A percentile compares a stretch with the other conserved stretches of the same genome.
These are phyloP conservation scores for Tuber borchii DNA, from an alignment of 495 filamentous ascomycete species.

Conservation along the genomic window DNA sequence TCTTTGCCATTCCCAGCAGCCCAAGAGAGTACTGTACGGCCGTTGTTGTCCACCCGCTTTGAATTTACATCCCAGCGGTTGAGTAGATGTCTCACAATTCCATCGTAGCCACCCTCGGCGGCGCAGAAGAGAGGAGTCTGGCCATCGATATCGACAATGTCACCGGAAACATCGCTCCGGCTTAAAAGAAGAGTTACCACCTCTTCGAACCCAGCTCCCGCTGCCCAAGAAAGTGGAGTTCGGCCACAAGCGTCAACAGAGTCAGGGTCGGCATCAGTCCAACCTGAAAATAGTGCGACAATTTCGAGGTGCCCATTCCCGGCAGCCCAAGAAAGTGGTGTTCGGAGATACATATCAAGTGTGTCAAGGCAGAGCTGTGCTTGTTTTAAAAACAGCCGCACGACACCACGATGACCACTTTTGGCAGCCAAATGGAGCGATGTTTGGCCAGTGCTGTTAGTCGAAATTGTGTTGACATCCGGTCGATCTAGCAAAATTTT, in stretches of 20 bases:
- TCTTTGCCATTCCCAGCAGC: slow-evolving; percentile 27
- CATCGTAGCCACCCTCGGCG: slow-evolving; percentile 22
- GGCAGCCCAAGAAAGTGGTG: slow-evolving; percentile 29
- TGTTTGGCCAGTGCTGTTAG: slow-evolving; percentile 5
- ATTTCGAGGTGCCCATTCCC: slow-evolving; percentile 20
- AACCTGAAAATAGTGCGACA: slow-evolving; percentile 28
- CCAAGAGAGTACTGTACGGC: slow-evolving; percentile 23
- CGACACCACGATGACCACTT: slow-evolving; percentile 25
- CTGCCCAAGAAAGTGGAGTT: slow-evolving; percentile 35
- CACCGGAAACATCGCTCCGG: slow-evolving; percentile 5
- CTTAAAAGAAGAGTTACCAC: slow-evolving; percentile 38
- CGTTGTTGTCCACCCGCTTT: slow-evolving; percentile 15
- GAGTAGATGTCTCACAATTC: slow-evolving; percentile 20
- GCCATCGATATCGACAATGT: slow-evolving; percentile 19
- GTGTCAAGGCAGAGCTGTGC: slow-evolving; percentile 10
- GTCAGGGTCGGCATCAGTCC: slow-evolving; percentile 18
- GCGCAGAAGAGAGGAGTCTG: slow-evolving; percentile 32
- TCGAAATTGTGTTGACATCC: slow-evolving; percentile 5
- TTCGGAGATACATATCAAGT: slow-evolving; percentile 11
- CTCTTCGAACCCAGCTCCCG: slow-evolving; percentile 20
- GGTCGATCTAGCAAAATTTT: too few relatives aligned
- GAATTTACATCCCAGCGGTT: slow-evolving; percentile 6
- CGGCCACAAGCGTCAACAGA: slow-evolving; percentile 10
- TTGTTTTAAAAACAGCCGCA: slow-evolving; percentile 25
- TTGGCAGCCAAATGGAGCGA: slow-evolving; percentile 8